Base-by-base conservation (phyloP, 345 rosid species). In the Excoecaria agallocha region DNA sequence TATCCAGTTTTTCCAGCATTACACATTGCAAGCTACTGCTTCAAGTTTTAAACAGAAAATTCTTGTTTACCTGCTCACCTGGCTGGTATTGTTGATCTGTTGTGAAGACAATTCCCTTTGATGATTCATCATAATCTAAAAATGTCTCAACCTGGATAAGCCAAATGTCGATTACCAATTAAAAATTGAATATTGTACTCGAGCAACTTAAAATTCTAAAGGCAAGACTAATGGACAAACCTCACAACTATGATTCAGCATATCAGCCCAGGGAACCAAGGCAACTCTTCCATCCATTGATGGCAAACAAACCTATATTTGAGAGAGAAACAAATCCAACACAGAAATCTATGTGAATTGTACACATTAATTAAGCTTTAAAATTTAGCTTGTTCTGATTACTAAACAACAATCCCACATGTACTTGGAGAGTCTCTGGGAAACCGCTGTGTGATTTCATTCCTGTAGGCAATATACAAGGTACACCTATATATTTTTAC, bases 201-300 rank as follows among this genome's bases (percentile, higher is more conserved):
- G 3, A 59, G 7, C 8, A 58, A 43, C 62, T 9, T 37, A 45
- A 52, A 20, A 35, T 49, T 61, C 20, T 37, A 46, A 56, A 11
- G 49, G 52, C 57, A 73, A 41, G 49, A 77, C 43, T 62, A 55
- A 66, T 19, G 62, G 61, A 57, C 74, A 70, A 84, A 92, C 98
- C 92, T 92, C 97, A 82, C 96, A 92, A 70, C 89, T 92, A 79
- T 94, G 98, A 76, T 94, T 94, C 77, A 94, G 87, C 98, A 94
- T 94, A 77, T 92, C 98, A 70, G 98, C 98, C 98, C 98, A 94
- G 67, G 98, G 98, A 82, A 92, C 93, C 92, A 92, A 81, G 57
- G 97, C 98, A 79, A 94, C 95, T 79, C 79, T 90, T 82, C 89
- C 97, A 70, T 87, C 93, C 98, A 94, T 89, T 56, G 95, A 91